Evolutionary conservation across 2,329 filamentous ascomycete species (phyloP).

Genomic region (Phaeosphaeriaceae sp.): DNA sequence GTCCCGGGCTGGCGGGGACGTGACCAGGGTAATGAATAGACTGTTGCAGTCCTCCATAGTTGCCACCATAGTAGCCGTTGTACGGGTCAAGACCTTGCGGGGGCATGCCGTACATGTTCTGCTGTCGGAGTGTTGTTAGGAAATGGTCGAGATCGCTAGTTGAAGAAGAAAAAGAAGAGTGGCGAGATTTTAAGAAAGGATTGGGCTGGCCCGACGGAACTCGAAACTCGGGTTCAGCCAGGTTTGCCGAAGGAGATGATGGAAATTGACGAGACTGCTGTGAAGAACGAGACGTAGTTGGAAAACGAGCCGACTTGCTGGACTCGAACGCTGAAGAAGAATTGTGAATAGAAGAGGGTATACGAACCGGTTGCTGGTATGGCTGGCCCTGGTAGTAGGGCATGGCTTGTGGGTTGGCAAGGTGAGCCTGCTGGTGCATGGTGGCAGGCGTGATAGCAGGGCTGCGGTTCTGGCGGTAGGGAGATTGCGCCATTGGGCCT

Average conservation of each 20-base stretch:
- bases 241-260: conserved; percentile 18
- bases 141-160: conserved; percentile 74
- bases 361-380: conserved; percentile 68
- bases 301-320: conserved; percentile 26
- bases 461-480: conserved; percentile 64
- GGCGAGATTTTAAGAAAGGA: conserved; percentile 34
- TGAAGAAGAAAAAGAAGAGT: conserved; percentile 72
- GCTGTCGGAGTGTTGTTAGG: conserved; percentile 72
- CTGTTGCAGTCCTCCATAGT: conserved; percentile 59
- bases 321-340: conserved; percentile 21
- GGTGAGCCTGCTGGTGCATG: conserved; percentile 69
- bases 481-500: conserved; percentile 61
- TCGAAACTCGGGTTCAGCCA: conserved; percentile 24
- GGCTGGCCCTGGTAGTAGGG: conserved; percentile 68
- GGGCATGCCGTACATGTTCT: conserved; percentile 69
- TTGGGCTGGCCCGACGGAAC: conserved; percentile 26
- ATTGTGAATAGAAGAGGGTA: conserved; percentile 52
- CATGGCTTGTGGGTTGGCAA: conserved; percentile 64
- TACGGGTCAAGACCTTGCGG: conserved; percentile 55
- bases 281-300: conserved; percentile 21
- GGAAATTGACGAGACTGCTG: conserved; percentile 14
- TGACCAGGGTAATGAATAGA: conserved; percentile 54
- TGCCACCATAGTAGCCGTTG: conserved; percentile 55
- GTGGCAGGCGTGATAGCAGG: conserved; percentile 67
- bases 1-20: conserved; percentile 55